Evolutionary conservation across 2,329 filamentous ascomycete genomes (phyloP), one percentile per base, ranked within the genome.

Genomic region (Coniochaeta sp.): DNA sequence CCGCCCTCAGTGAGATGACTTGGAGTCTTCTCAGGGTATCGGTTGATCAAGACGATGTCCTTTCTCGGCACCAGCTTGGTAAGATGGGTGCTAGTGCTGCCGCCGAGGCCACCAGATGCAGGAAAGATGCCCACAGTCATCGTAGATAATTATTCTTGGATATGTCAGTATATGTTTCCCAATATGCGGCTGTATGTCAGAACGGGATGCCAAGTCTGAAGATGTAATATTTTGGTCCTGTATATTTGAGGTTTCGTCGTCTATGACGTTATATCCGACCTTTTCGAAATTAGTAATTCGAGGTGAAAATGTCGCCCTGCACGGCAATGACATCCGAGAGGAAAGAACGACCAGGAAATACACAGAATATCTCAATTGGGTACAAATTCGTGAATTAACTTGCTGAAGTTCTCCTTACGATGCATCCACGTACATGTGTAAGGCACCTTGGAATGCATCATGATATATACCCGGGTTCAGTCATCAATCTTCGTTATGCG

Each of bases 71-170:
- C 69, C 4, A 73, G 72, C 14, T 72, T 67, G 1, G 79, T 70
- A 6, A 85, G 74, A 63, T 82, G 79, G 33, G 72, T 71, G 67
- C 80, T 72, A 33, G 80, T 81, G 65, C 79, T 81, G 58, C 72
- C 70, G 62, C 80, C 82, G 1, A 85, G 76, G 36, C 74, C 80
- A 43, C 82, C 83, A 0, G 81, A 77, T 22, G 79, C 79, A 31
- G 81, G 81, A 65, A 81, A 80, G 59, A 80, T 74, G 60, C 76
- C 77, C 61, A 78, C 71, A 3, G 70, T 75, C 61, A 67, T 69
- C 67, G 70, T 72, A 16, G 2, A n/a, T n/a, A 64, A 52, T 24
- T 58, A 59, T 34, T 36, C 16, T 52, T 47, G 50, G 7, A 54
- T 6, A 31, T n/a, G n/a, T n/a, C n/a, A n/a, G n/a, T n/a, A n/a